Evolutionary conservation across 2,329 filamentous ascomycete genomes (phyloP).

Genomic region (Clonostachys rosea): DNA sequence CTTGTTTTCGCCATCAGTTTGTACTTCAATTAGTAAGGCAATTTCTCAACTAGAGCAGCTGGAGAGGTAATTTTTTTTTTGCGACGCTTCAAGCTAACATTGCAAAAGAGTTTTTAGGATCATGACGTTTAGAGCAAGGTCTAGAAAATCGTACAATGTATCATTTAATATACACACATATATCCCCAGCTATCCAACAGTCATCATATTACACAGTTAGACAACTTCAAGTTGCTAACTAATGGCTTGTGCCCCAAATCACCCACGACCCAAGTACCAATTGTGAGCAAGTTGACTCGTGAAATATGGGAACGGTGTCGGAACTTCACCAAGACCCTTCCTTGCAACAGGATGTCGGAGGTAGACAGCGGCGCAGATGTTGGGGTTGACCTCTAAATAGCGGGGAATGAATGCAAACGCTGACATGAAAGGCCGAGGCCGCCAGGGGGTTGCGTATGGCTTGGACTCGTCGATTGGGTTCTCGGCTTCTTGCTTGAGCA

Average conservation of each 20-base stretch:
- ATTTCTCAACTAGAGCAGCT: too few relatives aligned
- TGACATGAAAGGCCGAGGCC: conserved; percentile 78
- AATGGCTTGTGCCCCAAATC: conserved; percentile 14
- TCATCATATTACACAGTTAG: too few relatives aligned
- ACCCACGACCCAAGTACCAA: conserved; percentile 87
- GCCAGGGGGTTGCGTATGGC: conserved; percentile 90
- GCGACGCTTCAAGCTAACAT: not conserved
- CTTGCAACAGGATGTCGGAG: conserved; percentile 88
- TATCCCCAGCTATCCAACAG: too few relatives aligned
- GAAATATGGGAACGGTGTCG: conserved; percentile 70
- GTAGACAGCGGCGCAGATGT: conserved; percentile 93
- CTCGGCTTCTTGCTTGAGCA: conserved; percentile 61
- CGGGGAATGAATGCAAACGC: conserved; percentile 92
- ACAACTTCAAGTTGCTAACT: too few relatives aligned
- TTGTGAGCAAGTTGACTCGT: conserved; percentile 82
- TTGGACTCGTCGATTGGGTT: conserved; percentile 75
- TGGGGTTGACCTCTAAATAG: conserved; percentile 97
- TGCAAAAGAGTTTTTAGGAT: not conserved
- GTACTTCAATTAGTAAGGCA: not conserved
- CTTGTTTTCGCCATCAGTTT: not conserved
- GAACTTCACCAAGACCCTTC: conserved; percentile 74
- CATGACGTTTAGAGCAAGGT: not conserved
- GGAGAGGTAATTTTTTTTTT: too few relatives aligned
- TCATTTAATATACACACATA: conserved; percentile 1
- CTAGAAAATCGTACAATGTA: conserved; percentile 20